Conservation (phyloP, 805 yeast genomes). For the Sporopachydermia lactativora region DNA sequence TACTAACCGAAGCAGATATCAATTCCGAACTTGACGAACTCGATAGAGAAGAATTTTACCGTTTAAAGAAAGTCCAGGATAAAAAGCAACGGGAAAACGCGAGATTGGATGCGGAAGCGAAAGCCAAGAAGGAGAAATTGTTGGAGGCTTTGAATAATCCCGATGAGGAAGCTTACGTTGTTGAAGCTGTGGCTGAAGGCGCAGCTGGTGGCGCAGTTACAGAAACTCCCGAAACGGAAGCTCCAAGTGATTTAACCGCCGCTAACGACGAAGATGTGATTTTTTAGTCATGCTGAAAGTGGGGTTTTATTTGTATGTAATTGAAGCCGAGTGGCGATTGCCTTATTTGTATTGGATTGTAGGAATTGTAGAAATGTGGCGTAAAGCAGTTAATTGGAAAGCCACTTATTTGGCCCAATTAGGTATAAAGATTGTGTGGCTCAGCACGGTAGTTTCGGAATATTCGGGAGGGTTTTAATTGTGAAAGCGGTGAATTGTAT, state of each 20-base stretch:
- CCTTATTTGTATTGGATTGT: too few species aligned
- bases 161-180: slow-evolving; percentile 18
- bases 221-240: slow-evolving; percentile 1
- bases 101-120: slow-evolving; percentile 31
- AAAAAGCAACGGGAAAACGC: slow-evolving; percentile 78
- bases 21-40: slow-evolving; percentile 94
- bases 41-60: slow-evolving; percentile 95
- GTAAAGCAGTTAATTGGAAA: too few species aligned
- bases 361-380: too few species aligned
- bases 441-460: too few species aligned
- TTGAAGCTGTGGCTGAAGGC: slow-evolving; percentile 16
- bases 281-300: slow-evolving; percentile 18
- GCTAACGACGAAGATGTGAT: slow-evolving; percentile 26
- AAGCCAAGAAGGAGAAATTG: slow-evolving; percentile 9
- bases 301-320: too few species aligned
- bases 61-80: slow-evolving; percentile 92
- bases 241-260: slow-evolving; percentile 15
- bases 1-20: slow-evolving; percentile 63
- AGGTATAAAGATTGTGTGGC: too few species aligned
- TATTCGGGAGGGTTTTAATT: too few species aligned
- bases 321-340: too few species aligned
- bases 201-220: slow-evolving; percentile 3
- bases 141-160: slow-evolving; percentile 5
- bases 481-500: too few species aligned
- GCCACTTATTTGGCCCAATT: too few species aligned